phyloP scores from a whole-genome alignment of 768 basidiomycete genomes.

The Pleurotus citrinopileatus region DNA sequence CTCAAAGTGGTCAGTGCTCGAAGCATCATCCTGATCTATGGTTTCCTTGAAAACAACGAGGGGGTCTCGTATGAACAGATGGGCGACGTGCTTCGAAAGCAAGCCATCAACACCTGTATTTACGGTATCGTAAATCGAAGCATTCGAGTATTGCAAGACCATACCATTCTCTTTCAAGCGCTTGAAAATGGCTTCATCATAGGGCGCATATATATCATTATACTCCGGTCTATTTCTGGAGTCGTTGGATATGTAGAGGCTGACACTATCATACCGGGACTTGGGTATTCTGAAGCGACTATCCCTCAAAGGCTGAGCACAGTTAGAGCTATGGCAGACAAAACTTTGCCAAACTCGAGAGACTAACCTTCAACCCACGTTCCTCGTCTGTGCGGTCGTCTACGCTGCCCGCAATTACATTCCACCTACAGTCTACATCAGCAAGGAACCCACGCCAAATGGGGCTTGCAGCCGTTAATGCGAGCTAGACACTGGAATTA shows the following conservation, averaged over 20 bases:
- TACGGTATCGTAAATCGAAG: not conserved
- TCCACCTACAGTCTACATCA: conserved; percentile 98
- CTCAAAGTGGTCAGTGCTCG: conserved; percentile 95
- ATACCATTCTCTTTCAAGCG: conserved; percentile 76
- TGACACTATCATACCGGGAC: conserved; percentile 96
- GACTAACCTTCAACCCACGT: conserved; percentile 73
- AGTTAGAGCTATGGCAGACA: conserved; percentile 7
- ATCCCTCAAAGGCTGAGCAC: conserved; percentile 66
- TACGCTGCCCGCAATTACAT: conserved; percentile 97
- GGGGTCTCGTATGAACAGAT: conserved; percentile 97
- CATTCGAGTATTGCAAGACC: conserved; percentile 15
- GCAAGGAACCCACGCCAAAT: conserved; percentile 92
- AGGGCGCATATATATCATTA: conserved; percentile 83
- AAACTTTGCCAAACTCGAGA: conserved; percentile 9
- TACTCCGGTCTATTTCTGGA: conserved; percentile 91
- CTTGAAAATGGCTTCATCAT: conserved; percentile 70
- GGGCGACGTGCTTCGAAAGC: conserved; percentile 88
- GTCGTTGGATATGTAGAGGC: conserved; percentile 86
- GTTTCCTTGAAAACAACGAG: conserved; percentile 94
- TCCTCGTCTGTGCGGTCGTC: conserved; percentile 97
- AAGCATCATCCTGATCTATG: conserved; percentile 84
- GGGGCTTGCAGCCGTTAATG: conserved; percentile 92
- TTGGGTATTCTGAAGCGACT: conserved; percentile 85
- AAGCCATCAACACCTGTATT: conserved; percentile 76
- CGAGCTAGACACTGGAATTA: conserved; percentile 55